Evolutionary conservation across 257 asterid genomes (phyloP).

Genomic region (Solanum phureja): DNA sequence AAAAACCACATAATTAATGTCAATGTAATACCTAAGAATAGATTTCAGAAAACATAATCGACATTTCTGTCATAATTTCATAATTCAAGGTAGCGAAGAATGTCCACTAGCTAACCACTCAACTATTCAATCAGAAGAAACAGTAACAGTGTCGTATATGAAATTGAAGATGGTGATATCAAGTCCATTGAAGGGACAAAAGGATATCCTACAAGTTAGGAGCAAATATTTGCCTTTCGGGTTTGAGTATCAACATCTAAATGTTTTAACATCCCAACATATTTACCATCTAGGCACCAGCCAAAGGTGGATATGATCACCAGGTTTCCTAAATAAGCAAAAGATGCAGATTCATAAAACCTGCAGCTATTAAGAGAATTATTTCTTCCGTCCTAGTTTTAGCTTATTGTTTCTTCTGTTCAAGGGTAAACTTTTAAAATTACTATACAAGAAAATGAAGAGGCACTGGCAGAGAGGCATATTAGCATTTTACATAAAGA

Average conservation of each 20-base stretch:
- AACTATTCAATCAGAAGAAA: not conserved
- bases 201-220: not conserved
- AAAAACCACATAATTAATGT: not conserved
- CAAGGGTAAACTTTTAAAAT: not conserved
- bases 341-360: not conserved
- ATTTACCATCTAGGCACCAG: not conserved
- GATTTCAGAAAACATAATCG: not conserved
- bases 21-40: not conserved
- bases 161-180: not conserved
- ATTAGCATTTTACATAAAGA: not conserved
- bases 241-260: not conserved
- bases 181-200: not conserved
- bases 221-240: not conserved
- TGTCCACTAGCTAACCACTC: not conserved
- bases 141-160: not conserved
- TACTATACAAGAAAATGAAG: not conserved
- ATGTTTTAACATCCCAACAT: not conserved
- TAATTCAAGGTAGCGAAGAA: not conserved
- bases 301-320: not conserved
- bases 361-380: not conserved
- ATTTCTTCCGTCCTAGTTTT: not conserved
- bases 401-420: not conserved
- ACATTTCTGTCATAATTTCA: not conserved
- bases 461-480: not conserved
- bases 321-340: not conserved